These are phyloP conservation scores for Kodamaea sp. DNA, from an alignment of 1,139 yeast genomes.

Conservation along the genomic window DNA sequence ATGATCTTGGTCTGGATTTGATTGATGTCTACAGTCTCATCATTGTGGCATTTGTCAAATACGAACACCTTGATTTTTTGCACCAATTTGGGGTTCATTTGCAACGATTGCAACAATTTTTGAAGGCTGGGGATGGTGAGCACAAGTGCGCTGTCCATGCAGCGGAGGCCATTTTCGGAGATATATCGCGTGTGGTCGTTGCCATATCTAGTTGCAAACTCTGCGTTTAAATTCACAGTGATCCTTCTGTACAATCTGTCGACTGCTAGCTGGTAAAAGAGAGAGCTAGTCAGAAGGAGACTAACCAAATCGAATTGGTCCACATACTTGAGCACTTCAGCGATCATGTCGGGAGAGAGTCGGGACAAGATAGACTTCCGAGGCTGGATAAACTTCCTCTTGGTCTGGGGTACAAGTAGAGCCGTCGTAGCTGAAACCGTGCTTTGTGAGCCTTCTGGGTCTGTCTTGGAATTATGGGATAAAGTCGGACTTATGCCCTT, in stretches of 20 bases:
- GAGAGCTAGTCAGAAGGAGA: constrained; percentile 26
- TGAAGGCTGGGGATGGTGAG: constrained; percentile 20
- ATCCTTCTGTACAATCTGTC: constrained; percentile 32
- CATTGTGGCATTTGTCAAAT: constrained; percentile 36
- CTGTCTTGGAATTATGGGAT: too few relatives aligned
- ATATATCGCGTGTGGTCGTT: constrained; percentile 21
- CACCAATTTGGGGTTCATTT: constrained; percentile 21
- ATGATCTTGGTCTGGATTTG: constrained; percentile 26
- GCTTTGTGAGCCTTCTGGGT: too few relatives aligned
- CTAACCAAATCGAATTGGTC: constrained; percentile 35
- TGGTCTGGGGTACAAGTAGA: background rate
- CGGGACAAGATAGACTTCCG: constrained; percentile 8
- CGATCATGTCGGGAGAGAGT: constrained; percentile 18
- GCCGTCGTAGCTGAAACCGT: too few relatives aligned
- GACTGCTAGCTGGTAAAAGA: constrained; percentile 25
- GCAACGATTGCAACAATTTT: constrained; percentile 23
- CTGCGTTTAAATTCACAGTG: constrained; percentile 33
- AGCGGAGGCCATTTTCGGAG: constrained; percentile 30
- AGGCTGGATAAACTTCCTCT: constrained; percentile 8
- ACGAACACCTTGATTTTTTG: constrained; percentile 31
- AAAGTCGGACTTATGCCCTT: too few relatives aligned
- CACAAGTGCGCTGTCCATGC: constrained; percentile 36
- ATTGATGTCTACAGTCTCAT: constrained; percentile 16
- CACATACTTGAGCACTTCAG: constrained; percentile 21
- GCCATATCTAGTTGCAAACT: constrained; percentile 27